Conservation (phyloP, 129 eudicot species). For the Kitagawia praeruptora region DNA sequence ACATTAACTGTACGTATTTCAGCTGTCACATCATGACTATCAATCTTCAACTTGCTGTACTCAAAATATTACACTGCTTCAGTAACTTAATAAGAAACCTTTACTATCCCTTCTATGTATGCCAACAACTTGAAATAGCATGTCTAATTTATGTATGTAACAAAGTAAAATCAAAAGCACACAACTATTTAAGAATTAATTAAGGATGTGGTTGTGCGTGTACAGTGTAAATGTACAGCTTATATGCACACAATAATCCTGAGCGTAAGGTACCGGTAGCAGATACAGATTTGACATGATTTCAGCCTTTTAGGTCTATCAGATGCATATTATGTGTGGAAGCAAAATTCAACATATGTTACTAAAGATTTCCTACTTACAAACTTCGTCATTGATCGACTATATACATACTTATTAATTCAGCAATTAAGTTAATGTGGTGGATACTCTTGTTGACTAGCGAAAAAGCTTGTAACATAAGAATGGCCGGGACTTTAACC, state of each 20-base stretch:
- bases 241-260: not conserved
- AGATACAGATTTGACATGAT: not conserved
- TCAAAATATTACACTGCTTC: not conserved
- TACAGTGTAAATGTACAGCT: not conserved
- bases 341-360: not conserved
- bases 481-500: not conserved
- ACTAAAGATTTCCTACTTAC: not conserved
- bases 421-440: not conserved
- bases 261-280: not conserved
- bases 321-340: not conserved
- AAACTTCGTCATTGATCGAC: not conserved
- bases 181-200: not conserved
- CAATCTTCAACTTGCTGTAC: not conserved
- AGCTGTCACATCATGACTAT: not conserved
- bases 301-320: not conserved
- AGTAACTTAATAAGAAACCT: not conserved
- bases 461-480: not conserved
- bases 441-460: not conserved
- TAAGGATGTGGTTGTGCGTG: not conserved
- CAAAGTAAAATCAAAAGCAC: not conserved
- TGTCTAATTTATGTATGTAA: not conserved
- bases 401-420: not conserved
- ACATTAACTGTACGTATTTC: not conserved
- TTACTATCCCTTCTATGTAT: not conserved
- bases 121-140: not conserved